A percentile compares a stretch with the other conserved stretches of the same genome.
phyloP scores from a whole-genome alignment of 179 eudicot genomes.

The Beta corolliflora region DNA sequence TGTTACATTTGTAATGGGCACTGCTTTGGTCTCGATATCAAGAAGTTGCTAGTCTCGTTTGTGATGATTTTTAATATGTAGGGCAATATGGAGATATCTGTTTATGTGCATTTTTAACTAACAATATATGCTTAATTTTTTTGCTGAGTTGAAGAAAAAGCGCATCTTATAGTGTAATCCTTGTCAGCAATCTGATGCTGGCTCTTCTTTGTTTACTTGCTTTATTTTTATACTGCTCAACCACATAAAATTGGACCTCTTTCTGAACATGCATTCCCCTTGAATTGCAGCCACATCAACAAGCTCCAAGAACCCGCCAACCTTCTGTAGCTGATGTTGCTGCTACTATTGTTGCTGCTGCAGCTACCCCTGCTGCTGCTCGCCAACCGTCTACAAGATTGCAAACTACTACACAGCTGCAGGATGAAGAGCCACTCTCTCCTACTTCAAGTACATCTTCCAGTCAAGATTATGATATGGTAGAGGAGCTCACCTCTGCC shows the following conservation, averaged over 20 bases:
- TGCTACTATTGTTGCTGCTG: neutral
- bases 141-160: too few species aligned
- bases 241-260: too few species aligned
- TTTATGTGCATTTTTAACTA: too few species aligned
- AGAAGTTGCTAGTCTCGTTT: too few species aligned
- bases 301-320: constrained; percentile 43
- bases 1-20: neutral
- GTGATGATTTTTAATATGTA: too few species aligned
- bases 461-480: constrained; percentile 41
- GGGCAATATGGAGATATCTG: too few species aligned
- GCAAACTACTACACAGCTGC: constrained; percentile 11
- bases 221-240: too few species aligned
- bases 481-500: constrained; percentile 41
- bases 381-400: neutral
- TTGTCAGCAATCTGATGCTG: too few species aligned
- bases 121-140: too few species aligned
- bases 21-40: neutral
- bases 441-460: constrained; percentile 56
- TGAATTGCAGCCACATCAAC: constrained; percentile 46
- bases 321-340: neutral
- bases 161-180: too few species aligned
- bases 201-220: too few species aligned
- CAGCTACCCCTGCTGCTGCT: neutral
- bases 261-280: neutral
- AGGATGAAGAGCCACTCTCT: constrained; percentile 48